A percentile compares a stretch with the other conserved stretches of the same genome.
Conservation (phyloP, 1,284 basidiomycete species). For the Pulchroboletus neoregius region DNA sequence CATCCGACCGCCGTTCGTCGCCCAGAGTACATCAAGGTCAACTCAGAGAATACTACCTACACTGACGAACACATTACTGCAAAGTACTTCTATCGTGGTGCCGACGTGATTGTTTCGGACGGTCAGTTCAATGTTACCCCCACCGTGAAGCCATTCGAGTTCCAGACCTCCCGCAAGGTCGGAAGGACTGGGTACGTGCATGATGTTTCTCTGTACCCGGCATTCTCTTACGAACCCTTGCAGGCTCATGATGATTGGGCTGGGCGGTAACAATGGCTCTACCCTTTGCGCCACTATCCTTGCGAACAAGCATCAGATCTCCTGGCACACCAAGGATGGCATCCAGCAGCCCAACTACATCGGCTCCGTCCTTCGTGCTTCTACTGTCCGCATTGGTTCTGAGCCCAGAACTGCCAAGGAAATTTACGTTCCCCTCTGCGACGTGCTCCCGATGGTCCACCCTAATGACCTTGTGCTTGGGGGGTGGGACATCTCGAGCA, state of each 20-base stretch:
- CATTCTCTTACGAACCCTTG: slow-evolving; percentile 11
- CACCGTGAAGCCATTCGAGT: slow-evolving; percentile 78
- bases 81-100: slow-evolving; percentile 81
- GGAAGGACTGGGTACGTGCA: slow-evolving; percentile 84
- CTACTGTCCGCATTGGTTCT: slow-evolving; percentile 87
- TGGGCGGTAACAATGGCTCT: slow-evolving; percentile 97
- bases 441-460: slow-evolving; percentile 97
- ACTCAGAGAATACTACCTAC: slow-evolving; percentile 81
- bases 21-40: slow-evolving; percentile 75
- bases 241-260: slow-evolving; percentile 94
- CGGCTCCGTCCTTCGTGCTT: slow-evolving; percentile 89
- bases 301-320: slow-evolving; percentile 93
- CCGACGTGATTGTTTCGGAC: slow-evolving; percentile 64
- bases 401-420: slow-evolving; percentile 87
- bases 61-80: slow-evolving; percentile 79
- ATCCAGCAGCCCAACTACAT: slow-evolving; percentile 96
- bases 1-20: slow-evolving; percentile 86
- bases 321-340: slow-evolving; percentile 93
- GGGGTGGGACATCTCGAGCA: slow-evolving; percentile 95
- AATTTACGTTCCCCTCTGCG: slow-evolving; percentile 88
- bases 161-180: slow-evolving; percentile 87
- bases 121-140: slow-evolving; percentile 78
- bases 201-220: slow-evolving; percentile 7
- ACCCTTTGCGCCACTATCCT: slow-evolving; percentile 94
- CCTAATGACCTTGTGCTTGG: slow-evolving; percentile 97